phyloP scores from a whole-genome alignment of 2,329 filamentous ascomycete genomes.

The Fusarium odoratissimum region DNA sequence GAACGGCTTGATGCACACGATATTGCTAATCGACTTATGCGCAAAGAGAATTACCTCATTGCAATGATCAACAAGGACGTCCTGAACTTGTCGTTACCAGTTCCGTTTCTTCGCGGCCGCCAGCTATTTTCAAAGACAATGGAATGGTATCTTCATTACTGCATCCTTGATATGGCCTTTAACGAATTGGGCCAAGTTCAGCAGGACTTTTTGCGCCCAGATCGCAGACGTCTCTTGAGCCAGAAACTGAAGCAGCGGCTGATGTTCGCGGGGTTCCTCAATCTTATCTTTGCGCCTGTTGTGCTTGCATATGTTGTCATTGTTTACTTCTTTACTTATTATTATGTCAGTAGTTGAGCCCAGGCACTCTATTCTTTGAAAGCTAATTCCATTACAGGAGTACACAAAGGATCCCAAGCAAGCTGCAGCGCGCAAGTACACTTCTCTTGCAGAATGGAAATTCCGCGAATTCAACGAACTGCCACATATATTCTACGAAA shows the following conservation, averaged over 20 bases:
- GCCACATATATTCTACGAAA: constrained; percentile 88
- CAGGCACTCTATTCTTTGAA: no score
- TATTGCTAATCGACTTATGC: constrained; percentile 96
- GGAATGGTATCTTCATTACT: constrained; percentile 91
- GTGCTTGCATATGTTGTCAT: constrained; percentile 87
- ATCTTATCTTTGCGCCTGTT: constrained; percentile 87
- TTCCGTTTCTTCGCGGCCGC: constrained; percentile 83
- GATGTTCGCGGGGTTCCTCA: constrained; percentile 84
- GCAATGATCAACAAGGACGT: constrained; percentile 98
- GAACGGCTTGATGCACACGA: constrained; percentile 96
- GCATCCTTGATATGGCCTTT: constrained; percentile 94
- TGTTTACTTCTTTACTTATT: constrained; percentile 94
- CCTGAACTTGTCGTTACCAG: constrained; percentile 83
- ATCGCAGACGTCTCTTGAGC: constrained; percentile 82
- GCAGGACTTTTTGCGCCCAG: constrained; percentile 85
- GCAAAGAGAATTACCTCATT: constrained; percentile 96
- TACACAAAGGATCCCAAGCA: constrained; percentile 94
- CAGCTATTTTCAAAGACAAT: constrained; percentile 90
- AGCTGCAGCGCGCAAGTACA: constrained; percentile 85
- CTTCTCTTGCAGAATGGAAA: constrained; percentile 95
- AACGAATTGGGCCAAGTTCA: constrained; percentile 89
- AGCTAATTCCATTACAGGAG: constrained; percentile 66
- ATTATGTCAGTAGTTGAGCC: constrained; percentile 71
- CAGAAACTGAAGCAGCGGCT: constrained; percentile 82
- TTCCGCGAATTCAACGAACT: constrained; percentile 99